Evolutionary conservation across 2,329 filamentous ascomycete genomes (phyloP).

Genomic region (Fusarium concolor): DNA sequence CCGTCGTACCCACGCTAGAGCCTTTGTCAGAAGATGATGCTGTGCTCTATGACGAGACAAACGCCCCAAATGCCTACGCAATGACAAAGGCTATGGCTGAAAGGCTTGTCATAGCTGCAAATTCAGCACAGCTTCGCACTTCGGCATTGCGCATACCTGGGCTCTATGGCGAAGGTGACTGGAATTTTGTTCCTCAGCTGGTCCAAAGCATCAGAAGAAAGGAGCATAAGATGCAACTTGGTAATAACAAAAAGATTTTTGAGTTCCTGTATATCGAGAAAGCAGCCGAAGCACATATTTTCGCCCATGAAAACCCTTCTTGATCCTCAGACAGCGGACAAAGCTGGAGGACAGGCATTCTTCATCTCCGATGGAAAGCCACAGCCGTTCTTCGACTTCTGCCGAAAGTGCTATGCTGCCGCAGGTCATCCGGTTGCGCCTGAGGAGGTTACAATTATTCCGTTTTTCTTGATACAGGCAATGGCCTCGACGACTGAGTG

Average conservation of each 20-base stretch:
- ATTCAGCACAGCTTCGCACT: not conserved
- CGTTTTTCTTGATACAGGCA: not conserved
- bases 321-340: fast-evolving
- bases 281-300: not conserved
- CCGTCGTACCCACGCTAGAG: not conserved
- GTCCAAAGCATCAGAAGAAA: not conserved
- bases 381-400: not conserved
- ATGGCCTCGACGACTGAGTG: slow-evolving; percentile 8
- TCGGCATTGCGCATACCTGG: not conserved
- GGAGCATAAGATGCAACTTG: slow-evolving; percentile 10
- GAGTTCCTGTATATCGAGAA: slow-evolving; percentile 5
- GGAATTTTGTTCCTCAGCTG: not conserved
- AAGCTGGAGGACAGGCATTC: not conserved
- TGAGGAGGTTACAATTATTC: not conserved
- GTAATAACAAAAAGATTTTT: not conserved
- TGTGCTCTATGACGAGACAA: not conserved
- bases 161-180: not conserved
- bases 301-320: not conserved
- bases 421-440: not conserved
- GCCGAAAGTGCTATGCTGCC: not conserved
- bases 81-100: not conserved
- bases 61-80: not conserved
- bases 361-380: slow-evolving; percentile 3
- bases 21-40: not conserved
- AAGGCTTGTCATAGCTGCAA: not conserved